Evolutionary conservation across 106 monocot species (phyloP).

Genomic region (Acorus gramineus): DNA sequence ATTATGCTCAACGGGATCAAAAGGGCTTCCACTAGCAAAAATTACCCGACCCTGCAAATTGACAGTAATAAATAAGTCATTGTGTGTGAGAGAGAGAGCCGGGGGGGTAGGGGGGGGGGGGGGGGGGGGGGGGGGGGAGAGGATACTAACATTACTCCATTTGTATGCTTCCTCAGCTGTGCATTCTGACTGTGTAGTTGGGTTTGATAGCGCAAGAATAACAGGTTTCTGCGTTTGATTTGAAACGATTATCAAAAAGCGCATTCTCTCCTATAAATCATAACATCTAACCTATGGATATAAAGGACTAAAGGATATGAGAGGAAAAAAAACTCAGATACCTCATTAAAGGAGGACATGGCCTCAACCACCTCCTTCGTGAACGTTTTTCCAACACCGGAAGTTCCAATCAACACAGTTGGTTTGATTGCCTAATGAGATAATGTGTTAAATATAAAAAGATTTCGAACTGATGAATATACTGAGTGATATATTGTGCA

Average conservation of each 20-base stretch:
- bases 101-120: too few species aligned
- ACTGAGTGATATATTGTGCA: too few species aligned
- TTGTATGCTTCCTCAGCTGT: constrained; percentile 72
- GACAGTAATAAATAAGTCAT: not conserved
- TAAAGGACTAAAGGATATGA: too few species aligned
- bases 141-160: constrained; percentile 46
- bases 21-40: constrained; percentile 86
- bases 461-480: too few species aligned
- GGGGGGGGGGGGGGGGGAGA: not conserved
- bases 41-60: constrained; percentile 56
- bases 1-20: constrained; percentile 54
- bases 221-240: constrained; percentile 51
- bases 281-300: too few species aligned
- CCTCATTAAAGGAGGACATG: constrained; percentile 17
- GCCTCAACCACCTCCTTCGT: constrained; percentile 20
- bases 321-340: not conserved
- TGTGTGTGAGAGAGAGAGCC: too few species aligned
- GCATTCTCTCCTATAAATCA: too few species aligned
- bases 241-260: not conserved
- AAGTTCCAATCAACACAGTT: not conserved
- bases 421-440: constrained; percentile 13
- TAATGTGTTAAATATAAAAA: not conserved
- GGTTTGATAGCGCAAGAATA: constrained; percentile 59
- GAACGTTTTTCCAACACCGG: constrained; percentile 2
- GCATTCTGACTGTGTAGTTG: constrained; percentile 74